These are phyloP conservation scores for Rhynchosporium graminicola DNA, from an alignment of 2,329 filamentous ascomycete genomes.

Conservation along the genomic window DNA sequence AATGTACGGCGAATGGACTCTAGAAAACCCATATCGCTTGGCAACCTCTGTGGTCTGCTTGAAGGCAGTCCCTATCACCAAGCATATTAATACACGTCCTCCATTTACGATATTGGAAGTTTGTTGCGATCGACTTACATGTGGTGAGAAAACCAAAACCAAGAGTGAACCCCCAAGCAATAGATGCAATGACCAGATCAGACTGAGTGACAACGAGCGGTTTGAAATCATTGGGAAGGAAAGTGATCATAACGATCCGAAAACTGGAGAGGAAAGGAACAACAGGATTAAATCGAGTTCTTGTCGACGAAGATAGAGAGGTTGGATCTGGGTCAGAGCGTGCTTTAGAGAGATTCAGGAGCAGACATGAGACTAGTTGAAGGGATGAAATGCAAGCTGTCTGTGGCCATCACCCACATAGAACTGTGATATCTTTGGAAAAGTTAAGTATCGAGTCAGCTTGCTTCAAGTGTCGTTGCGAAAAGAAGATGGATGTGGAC, in stretches of 20 bases:
- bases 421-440: background rate
- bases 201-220: conserved; percentile 17
- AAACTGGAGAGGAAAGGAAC: conserved; percentile 4
- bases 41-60: conserved; percentile 42
- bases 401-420: background rate
- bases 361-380: conserved; percentile 5
- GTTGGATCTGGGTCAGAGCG: background rate
- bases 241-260: conserved; percentile 20
- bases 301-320: background rate
- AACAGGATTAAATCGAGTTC: background rate
- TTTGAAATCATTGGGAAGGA: conserved; percentile 23
- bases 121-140: conserved; percentile 10
- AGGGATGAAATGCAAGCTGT: conserved; percentile 3
- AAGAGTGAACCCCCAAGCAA: conserved; percentile 44
- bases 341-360: conserved; percentile 1
- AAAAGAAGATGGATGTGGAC: background rate
- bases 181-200: conserved; percentile 43
- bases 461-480: background rate
- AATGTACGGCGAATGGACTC: conserved; percentile 43
- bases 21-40: conserved; percentile 37
- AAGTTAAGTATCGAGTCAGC: conserved; percentile 1
- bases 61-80: conserved; percentile 41
- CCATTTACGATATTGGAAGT: background rate
- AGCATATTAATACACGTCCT: conserved; percentile 19
- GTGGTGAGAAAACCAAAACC: conserved; percentile 39